A percentile compares a stretch with the other conserved stretches of the same genome.
These are phyloP conservation scores for Sclerotinia glacialis DNA, from an alignment of 2,329 filamentous ascomycete species.

Conservation along the genomic window DNA sequence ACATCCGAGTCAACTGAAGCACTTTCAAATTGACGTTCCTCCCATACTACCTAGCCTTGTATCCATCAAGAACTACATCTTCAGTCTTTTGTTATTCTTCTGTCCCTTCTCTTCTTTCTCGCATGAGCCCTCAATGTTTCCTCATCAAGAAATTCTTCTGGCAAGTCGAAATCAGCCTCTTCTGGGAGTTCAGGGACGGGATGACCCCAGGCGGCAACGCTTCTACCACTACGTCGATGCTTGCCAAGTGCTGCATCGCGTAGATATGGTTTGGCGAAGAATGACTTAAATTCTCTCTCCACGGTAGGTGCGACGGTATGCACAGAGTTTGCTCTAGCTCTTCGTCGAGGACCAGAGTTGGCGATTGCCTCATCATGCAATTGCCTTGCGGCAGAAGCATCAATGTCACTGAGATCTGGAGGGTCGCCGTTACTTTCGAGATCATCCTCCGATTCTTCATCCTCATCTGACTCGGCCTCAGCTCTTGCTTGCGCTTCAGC, in stretches of 20 bases:
- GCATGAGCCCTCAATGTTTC: slow-evolving; percentile 58
- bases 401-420: slow-evolving; percentile 66
- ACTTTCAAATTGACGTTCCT: slow-evolving; percentile 39
- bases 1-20: slow-evolving; percentile 39
- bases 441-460: slow-evolving; percentile 54
- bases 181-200: slow-evolving; percentile 67
- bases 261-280: slow-evolving; percentile 69
- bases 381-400: slow-evolving; percentile 70
- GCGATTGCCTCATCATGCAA: slow-evolving; percentile 52
- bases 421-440: slow-evolving; percentile 39
- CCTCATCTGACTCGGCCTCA: slow-evolving; percentile 36
- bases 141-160: slow-evolving; percentile 50
- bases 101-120: slow-evolving; percentile 54
- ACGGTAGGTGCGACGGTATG: slow-evolving; percentile 34
- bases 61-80: slow-evolving; percentile 6
- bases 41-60: slow-evolving; percentile 21
- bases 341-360: slow-evolving; percentile 30
- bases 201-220: slow-evolving; percentile 75
- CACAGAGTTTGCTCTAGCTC: slow-evolving; percentile 25
- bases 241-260: slow-evolving; percentile 76
- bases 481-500: slow-evolving; percentile 48
- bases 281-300: slow-evolving; percentile 73
- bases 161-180: slow-evolving; percentile 71
- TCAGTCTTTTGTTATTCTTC: slow-evolving; percentile 32
- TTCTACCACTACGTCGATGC: slow-evolving; percentile 66